Base-by-base conservation (phyloP, 2,329 filamentous ascomycete species). In the Stagonosporopsis rhizophila region DNA sequence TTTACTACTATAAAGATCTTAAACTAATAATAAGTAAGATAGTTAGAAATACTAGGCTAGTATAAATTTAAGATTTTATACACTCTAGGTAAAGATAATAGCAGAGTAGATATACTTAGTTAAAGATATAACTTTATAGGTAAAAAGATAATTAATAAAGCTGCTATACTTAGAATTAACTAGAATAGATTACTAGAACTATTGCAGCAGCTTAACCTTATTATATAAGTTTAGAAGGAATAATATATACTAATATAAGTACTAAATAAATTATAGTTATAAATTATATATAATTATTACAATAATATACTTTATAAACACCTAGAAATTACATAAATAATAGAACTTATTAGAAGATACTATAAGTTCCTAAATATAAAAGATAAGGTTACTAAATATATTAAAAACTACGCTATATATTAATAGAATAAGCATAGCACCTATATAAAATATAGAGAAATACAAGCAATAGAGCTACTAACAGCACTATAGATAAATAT, bases 301-400 rank as follows among this genome's bases (percentile, higher is more conserved):
- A 44, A 44, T 23, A 34, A 44, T 19, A 25, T 25, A 25, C 23
- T 25, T 25, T 25, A 25, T 25, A 25, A 7, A 25, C 23, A 25
- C 23, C 23, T n/a, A 15, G 11, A 27, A 14, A 44, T 34, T 34
- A 44, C 6, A 23, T 1, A 8, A 15, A 44, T 7, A 17, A 44
- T 44, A 34, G 42, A 44, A 44, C 28, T 44, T 34, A 44, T 34
- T 44, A 44, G 7, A 32, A 22, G 20, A 44, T 30, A 44, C 15
- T 44, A 23, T n/a, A 44, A 34, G 19, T 44, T 44, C n/a, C 17
- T 32, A 30, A 44, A 44, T 32, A 44, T 44, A 12, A 17, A 20
- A 8, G 8, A 30, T 12, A 44, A 32, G 9, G 25, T 32, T 44
- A 44, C 11, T 12, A 20, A 30, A 8, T 20, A 37, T 17, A 37